These are phyloP conservation scores for Russula olivacea DNA, from an alignment of 768 basidiomycete genomes.

Conservation along the genomic window DNA sequence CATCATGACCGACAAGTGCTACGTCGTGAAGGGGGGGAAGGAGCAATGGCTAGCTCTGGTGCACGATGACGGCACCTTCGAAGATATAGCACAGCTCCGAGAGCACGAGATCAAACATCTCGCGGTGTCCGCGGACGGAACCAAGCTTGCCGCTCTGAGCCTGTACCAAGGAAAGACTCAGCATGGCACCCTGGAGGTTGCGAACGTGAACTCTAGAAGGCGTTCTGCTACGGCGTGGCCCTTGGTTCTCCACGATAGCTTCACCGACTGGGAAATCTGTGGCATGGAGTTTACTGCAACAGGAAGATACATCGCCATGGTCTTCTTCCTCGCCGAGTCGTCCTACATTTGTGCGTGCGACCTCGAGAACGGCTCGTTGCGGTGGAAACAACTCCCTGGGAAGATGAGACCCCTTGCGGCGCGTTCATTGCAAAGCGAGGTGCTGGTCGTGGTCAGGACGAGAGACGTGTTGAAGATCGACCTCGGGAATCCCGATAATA, in stretches of 20 bases:
- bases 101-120: slow-evolving; percentile 9
- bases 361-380: slow-evolving; percentile 14
- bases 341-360: slow-evolving; percentile 16
- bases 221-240: slow-evolving; percentile 13
- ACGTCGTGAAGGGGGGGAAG: slow-evolving; percentile 6
- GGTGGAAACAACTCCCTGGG: slow-evolving; percentile 12
- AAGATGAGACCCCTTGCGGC: slow-evolving; percentile 11
- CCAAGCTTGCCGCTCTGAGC: slow-evolving; percentile 9
- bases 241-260: slow-evolving; percentile 15
- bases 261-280: slow-evolving; percentile 14
- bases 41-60: slow-evolving; percentile 11
- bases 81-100: slow-evolving; percentile 10
- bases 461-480: slow-evolving; percentile 18
- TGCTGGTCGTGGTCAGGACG: slow-evolving; percentile 13
- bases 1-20: slow-evolving; percentile 6
- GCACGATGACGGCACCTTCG: slow-evolving; percentile 8
- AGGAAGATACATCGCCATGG: slow-evolving; percentile 5
- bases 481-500: neutral
- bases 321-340: slow-evolving; percentile 11
- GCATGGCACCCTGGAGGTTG: slow-evolving; percentile 11
- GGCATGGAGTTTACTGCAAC: slow-evolving; percentile 19
- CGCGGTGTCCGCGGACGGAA: slow-evolving; percentile 3
- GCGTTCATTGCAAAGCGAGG: slow-evolving; percentile 7
- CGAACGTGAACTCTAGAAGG: slow-evolving; percentile 9
- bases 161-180: slow-evolving; percentile 11